Base-by-base conservation (phyloP, 2,329 filamentous ascomycete genomes). In the Microcyclospora pomicola region DNA sequence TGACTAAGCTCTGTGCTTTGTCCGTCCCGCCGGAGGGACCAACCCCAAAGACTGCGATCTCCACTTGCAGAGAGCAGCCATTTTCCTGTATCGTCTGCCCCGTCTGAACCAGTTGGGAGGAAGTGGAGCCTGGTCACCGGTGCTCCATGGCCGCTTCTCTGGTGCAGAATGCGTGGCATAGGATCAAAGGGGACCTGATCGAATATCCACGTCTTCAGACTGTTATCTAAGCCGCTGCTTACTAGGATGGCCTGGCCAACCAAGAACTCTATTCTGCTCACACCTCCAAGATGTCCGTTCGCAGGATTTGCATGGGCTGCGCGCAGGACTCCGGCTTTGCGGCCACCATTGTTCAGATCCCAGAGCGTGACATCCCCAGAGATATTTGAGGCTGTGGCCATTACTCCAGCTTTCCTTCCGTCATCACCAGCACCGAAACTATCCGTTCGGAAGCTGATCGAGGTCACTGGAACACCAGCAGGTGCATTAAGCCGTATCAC, bases 1-100 rank as follows among this genome's bases (percentile, higher is more conserved):
- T 98, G 92, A 33, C 86, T 95, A 29, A 98, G 66, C 60, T 98
- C 91, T 1, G 82, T 77, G 57, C 85, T 94, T 61, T 98, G 92
- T 1, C 86, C 87, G 57, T 98, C 91, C 37, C 84, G 82, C 32
- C 91, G 81, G 58, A 98, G 65, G 69, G 87, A 96, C 77, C 92
- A 94, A 1, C 83, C 88, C 88, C 91, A 96, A 2, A 98, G 68
- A 59, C 86, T 95, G 47, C 86, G 75, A 54, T 98, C 92, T 51
- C 77, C 74, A 42, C 86, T 87, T 48, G 83, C 84, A 52, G 86
- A 95, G 39, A 98, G 68, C 6, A 96, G 67, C 88, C 88, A 96
- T 62, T 96, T 96, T 40, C 88, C 91, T 33, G 77, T 77, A 32
- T 79, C 77, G 49, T 95, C 88, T 6, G 85, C 77, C 12, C 87